These are phyloP conservation scores for Beauveria bassiana DNA, from an alignment of 2,329 filamentous ascomycete genomes.

Conservation along the genomic window DNA sequence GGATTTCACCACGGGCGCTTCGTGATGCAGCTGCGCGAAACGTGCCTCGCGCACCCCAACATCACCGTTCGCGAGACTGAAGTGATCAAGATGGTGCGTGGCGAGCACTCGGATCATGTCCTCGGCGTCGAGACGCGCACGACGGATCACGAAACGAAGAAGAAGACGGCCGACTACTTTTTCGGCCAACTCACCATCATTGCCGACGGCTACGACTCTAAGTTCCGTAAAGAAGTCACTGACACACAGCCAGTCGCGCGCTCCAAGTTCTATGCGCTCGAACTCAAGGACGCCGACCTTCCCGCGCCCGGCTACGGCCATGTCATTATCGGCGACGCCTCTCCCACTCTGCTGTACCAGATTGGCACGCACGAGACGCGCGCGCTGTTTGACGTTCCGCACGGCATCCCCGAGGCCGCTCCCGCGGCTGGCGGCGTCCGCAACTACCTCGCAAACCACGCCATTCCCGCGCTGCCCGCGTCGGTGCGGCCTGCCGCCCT, in stretches of 20 bases:
- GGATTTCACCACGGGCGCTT: slow-evolving; percentile 94
- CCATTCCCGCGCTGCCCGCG: slow-evolving; percentile 69
- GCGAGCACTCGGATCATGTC: slow-evolving; percentile 60
- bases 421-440: slow-evolving; percentile 74
- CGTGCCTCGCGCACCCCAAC: slow-evolving; percentile 68
- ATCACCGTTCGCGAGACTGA: slow-evolving; percentile 90
- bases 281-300: slow-evolving; percentile 80
- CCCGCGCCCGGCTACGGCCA: slow-evolving; percentile 72
- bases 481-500: slow-evolving; percentile 65
- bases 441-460: slow-evolving; percentile 70
- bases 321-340: slow-evolving; percentile 71
- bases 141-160: slow-evolving; percentile 44
- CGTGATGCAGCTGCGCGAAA: slow-evolving; percentile 70
- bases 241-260: slow-evolving; percentile 58
- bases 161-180: slow-evolving; percentile 63
- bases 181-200: slow-evolving; percentile 85
- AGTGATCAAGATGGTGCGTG: slow-evolving; percentile 66
- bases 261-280: slow-evolving; percentile 88
- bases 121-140: slow-evolving; percentile 76
- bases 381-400: slow-evolving; percentile 80
- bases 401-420: slow-evolving; percentile 65
- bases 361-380: slow-evolving; percentile 94
- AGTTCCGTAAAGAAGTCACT: slow-evolving; percentile 78
- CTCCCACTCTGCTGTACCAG: slow-evolving; percentile 86
- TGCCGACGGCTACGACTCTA: slow-evolving; percentile 86